phyloP scores from a whole-genome alignment of 768 basidiomycete genomes.

The Russula vinacea region DNA sequence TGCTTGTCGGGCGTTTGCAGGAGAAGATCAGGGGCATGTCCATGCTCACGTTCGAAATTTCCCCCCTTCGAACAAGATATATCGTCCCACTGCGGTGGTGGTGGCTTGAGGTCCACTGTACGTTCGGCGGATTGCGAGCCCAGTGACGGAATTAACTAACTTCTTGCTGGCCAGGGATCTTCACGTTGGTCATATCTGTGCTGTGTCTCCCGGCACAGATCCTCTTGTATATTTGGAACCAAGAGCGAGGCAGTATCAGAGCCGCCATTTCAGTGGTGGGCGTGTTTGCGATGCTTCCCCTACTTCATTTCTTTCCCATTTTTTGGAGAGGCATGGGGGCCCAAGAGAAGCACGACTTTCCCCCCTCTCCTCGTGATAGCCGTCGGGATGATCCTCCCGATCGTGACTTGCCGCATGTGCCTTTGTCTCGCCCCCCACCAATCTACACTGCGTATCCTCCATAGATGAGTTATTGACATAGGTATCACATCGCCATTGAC shows the following conservation, averaged over 20 bases:
- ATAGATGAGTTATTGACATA: not conserved
- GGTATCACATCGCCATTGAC: not conserved
- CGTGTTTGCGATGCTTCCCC: conserved; percentile 22
- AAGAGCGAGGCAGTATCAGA: conserved; percentile 2
- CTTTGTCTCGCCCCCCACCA: not conserved
- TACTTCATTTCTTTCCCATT: conserved; percentile 23
- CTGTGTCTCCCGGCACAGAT: conserved; percentile 21
- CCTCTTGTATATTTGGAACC: conserved; percentile 24
- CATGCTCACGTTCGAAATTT: not conserved
- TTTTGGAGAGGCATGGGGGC: not conserved
- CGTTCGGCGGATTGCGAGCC: not conserved
- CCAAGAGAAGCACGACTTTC: not conserved
- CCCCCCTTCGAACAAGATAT: not conserved
- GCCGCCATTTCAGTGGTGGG: conserved; percentile 6
- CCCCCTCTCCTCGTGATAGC: not conserved
- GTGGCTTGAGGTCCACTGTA: conserved; percentile 23
- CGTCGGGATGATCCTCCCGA: not conserved
- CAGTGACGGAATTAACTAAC: not conserved
- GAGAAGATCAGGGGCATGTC: not conserved
- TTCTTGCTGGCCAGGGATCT: conserved; percentile 3
- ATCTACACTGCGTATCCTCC: not conserved
- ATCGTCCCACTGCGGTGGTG: conserved; percentile 12
- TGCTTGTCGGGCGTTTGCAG: conserved; percentile 7
- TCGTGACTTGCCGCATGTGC: not conserved
- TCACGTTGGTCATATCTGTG: conserved; percentile 18